Evolutionary conservation across 345 rosid species (phyloP).

Genomic region (Populus ilicifolia): DNA sequence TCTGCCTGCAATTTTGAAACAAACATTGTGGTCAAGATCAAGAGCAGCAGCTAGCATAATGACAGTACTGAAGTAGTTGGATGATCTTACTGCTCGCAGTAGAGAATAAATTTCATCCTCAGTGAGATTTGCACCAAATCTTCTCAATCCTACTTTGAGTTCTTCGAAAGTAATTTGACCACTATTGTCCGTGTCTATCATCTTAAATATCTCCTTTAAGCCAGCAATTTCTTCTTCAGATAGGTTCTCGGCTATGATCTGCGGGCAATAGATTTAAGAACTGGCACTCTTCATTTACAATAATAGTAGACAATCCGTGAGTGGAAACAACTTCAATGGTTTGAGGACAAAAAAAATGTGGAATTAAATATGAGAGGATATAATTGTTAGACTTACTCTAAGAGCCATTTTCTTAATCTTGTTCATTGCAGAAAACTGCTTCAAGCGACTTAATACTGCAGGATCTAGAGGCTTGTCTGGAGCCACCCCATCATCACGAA

Average conservation of each 20-base stretch:
- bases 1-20: slow-evolving; percentile 51
- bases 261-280: neutral
- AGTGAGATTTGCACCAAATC: slow-evolving; percentile 55
- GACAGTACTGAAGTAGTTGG: neutral
- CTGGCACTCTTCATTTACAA: neutral
- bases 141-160: slow-evolving; percentile 66
- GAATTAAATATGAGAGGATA: neutral
- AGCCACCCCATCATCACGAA: slow-evolving; percentile 66
- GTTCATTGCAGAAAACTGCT: slow-evolving; percentile 80
- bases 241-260: slow-evolving; percentile 73
- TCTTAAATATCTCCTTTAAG: slow-evolving; percentile 62
- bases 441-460: slow-evolving; percentile 60
- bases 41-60: neutral
- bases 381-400: slow-evolving; percentile 39
- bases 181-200: slow-evolving; percentile 64
- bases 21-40: neutral
- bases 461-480: slow-evolving; percentile 85
- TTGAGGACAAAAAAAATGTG: neutral
- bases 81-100: slow-evolving; percentile 60
- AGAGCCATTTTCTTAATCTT: slow-evolving; percentile 84
- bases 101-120: slow-evolving; percentile 63
- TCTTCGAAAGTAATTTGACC: slow-evolving; percentile 73
- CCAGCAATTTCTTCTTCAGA: slow-evolving; percentile 80
- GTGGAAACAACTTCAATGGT: neutral
- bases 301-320: neutral